Evolutionary conservation across 768 basidiomycete genomes (phyloP).

Genomic region (Omphalotus guepiniiformis): DNA sequence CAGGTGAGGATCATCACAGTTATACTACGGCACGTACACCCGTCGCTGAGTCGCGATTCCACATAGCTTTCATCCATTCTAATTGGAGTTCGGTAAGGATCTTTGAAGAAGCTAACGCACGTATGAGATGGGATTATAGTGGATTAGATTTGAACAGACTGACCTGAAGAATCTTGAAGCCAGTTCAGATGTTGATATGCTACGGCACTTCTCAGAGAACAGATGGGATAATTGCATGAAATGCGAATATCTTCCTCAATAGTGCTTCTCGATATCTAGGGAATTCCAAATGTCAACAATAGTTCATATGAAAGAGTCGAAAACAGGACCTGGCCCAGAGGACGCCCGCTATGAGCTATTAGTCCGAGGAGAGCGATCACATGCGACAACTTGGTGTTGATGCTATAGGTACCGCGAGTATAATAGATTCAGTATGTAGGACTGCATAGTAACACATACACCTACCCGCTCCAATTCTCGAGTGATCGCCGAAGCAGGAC

Average conservation of each 20-base stretch:
- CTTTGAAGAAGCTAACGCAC: neutral
- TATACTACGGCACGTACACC: no score
- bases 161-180: conserved; percentile 26
- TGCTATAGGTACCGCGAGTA: no score
- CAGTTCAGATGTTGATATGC: conserved; percentile 37
- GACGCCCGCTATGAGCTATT: no score
- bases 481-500: conserved; percentile 7
- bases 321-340: no score
- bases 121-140: neutral
- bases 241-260: neutral
- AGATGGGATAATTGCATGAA: conserved; percentile 3
- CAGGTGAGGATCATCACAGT: no score
- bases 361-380: no score
- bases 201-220: conserved; percentile 31
- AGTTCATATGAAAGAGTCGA: no score
- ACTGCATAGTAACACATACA: neutral
- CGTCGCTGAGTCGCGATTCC: no score
- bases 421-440: no score
- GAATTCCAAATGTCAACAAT: no score
- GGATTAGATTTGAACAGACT: neutral
- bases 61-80: neutral
- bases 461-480: conserved; percentile 22
- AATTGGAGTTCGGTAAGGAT: neutral
- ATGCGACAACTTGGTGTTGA: no score
- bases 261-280: no score